Conservation (phyloP, 345 rosid species). For the Clarkia xantiana region DNA sequence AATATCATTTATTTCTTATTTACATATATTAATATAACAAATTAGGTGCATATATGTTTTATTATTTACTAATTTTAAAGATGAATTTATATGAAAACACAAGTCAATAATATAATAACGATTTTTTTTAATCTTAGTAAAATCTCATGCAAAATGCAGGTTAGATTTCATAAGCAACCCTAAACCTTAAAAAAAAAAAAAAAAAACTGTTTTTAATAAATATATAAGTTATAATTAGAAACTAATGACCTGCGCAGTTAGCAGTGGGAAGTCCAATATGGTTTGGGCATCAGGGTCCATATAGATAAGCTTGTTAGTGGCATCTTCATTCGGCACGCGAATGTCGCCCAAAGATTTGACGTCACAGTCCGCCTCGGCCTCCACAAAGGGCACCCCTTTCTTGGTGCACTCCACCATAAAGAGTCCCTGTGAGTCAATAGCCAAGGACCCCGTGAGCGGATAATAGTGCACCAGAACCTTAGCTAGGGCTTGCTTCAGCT, state of each 20-base stretch:
- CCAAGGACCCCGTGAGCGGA: slow-evolving; percentile 6
- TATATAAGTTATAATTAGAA: too few species aligned
- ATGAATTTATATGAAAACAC: too few species aligned
- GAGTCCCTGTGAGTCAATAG: slow-evolving; percentile 1
- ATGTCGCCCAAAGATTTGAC: slow-evolving; percentile 12
- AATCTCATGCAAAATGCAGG: too few species aligned
- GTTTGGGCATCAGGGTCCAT: slow-evolving; percentile 6
- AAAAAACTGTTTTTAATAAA: too few species aligned
- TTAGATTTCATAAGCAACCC: too few species aligned
- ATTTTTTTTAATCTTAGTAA: too few species aligned
- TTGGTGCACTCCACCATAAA: slow-evolving; percentile 8
- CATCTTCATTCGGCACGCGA: slow-evolving; percentile 10
- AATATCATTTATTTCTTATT: too few species aligned
- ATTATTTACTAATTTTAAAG: too few species aligned
- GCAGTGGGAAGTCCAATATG: slow-evolving; percentile 1
- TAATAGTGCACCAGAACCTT: slow-evolving; percentile 12
- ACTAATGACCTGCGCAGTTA: slow-evolving; percentile 10
- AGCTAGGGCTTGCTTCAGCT: slow-evolving; percentile 9
- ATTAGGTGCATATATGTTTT: too few species aligned
- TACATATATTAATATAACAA: too few species aligned
- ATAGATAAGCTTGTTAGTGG: slow-evolving; percentile 10
- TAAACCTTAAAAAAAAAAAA: too few species aligned
- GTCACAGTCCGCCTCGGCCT: slow-evolving; percentile 10
- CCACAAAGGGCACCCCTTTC: slow-evolving; percentile 14
- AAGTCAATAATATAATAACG: too few species aligned